Evolutionary conservation across 208 protist species (phyloP).

Genomic region (Trypanosoma lewisi): DNA sequence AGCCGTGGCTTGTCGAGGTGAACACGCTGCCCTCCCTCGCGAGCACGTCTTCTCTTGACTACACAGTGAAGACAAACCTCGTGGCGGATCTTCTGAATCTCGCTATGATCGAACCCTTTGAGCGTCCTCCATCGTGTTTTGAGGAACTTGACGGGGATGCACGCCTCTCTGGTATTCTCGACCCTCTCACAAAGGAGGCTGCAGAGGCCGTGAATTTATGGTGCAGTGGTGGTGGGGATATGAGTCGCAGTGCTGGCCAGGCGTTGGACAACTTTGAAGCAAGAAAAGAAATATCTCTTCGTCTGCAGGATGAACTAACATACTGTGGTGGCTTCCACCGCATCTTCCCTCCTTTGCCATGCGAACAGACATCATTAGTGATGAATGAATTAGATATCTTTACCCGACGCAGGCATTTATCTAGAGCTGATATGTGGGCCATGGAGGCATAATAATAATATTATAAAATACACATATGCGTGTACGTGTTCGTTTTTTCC

Average conservation of each 20-base stretch:
- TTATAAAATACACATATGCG: not conserved
- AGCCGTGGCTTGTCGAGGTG: slow-evolving; percentile 85
- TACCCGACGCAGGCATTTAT: slow-evolving; percentile 7
- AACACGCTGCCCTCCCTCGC: slow-evolving; percentile 91
- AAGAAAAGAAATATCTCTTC: slow-evolving; percentile 44
- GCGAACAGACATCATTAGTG: not conserved
- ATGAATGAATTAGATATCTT: slow-evolving; percentile 22
- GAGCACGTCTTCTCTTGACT: slow-evolving; percentile 86
- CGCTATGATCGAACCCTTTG: slow-evolving; percentile 78
- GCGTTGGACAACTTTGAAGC: slow-evolving; percentile 24
- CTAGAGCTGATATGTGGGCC: slow-evolving; percentile 32
- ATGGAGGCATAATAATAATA: slow-evolving; percentile 19
- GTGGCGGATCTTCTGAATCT: slow-evolving; percentile 87
- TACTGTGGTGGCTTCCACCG: slow-evolving; percentile 78
- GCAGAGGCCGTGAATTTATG: slow-evolving; percentile 14
- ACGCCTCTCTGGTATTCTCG: slow-evolving; percentile 9
- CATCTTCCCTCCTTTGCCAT: slow-evolving; percentile 68
- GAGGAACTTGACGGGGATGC: slow-evolving; percentile 1
- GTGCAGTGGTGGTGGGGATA: not conserved
- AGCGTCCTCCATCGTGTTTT: slow-evolving; percentile 28
- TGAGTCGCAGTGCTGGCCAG: not conserved
- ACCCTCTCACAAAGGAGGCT: slow-evolving; percentile 18
- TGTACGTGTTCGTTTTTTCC: not conserved
- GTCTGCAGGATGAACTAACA: slow-evolving; percentile 60
- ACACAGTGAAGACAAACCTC: slow-evolving; percentile 86